These are phyloP conservation scores for Ustilago trichophora DNA, from an alignment of 1,284 basidiomycete genomes.

Conservation along the genomic window DNA sequence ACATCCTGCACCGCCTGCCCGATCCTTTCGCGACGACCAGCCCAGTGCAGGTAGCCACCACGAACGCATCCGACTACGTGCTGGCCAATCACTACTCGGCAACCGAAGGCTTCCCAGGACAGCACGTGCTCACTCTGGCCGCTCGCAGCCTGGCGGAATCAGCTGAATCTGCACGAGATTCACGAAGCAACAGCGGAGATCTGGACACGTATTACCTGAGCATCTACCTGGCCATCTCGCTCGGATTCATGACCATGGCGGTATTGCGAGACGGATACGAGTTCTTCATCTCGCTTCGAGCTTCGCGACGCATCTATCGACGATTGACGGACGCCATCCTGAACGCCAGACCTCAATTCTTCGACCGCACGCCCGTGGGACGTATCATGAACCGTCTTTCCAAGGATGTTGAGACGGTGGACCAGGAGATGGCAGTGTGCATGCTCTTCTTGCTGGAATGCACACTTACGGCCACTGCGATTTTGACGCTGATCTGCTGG, in stretches of 20 bases:
- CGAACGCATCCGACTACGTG: neutral
- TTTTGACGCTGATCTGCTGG: conserved; percentile 61
- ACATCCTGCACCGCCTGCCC: conserved; percentile 14
- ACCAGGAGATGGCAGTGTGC: conserved; percentile 62
- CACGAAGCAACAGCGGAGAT: conserved; percentile 21
- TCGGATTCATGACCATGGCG: conserved; percentile 53
- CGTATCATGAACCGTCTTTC: conserved; percentile 65
- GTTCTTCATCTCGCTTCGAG: conserved; percentile 54
- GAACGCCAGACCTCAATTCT: conserved; percentile 74
- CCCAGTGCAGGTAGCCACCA: neutral
- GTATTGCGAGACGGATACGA: conserved; percentile 54
- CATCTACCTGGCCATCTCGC: conserved; percentile 53
- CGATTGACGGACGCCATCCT: conserved; percentile 81
- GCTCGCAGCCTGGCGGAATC: too few relatives aligned
- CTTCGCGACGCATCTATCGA: conserved; percentile 57
- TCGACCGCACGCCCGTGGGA: conserved; percentile 63
- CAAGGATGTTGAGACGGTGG: conserved; percentile 65
- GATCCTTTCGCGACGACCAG: conserved; percentile 5
- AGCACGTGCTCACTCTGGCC: conserved; percentile 22
- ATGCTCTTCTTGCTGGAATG: conserved; percentile 53
- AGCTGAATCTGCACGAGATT: neutral
- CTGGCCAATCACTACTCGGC: neutral
- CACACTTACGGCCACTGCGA: conserved; percentile 50
- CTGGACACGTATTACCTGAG: conserved; percentile 59
- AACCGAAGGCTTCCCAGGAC: conserved; percentile 1